Base-by-base conservation (phyloP, 2,329 filamentous ascomycete species). In the Ceratocystis cubensis region DNA sequence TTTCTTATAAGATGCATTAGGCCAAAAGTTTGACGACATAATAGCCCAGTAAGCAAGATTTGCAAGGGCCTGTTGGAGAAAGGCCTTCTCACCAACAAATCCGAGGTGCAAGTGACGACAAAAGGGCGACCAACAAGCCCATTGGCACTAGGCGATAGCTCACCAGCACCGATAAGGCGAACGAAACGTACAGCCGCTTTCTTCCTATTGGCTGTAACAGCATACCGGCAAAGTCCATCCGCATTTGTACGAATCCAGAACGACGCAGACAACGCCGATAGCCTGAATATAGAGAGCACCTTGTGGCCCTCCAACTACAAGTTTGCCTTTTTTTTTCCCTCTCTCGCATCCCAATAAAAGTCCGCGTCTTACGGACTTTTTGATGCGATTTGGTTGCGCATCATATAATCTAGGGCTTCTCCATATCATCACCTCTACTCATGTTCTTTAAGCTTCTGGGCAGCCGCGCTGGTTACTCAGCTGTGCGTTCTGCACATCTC, bases 381-480 rank as follows among this genome's bases (percentile, higher is more conserved):
- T 44, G 64, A 59, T 61, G 64, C 64, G 53, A 45, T 25, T 5
- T 65, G 41, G 7, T 62, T 66, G 57, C 65, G 65, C 53, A 45
- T 63, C 15, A 56, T 50, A 53, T 25, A 45, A 48, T 61, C 17
- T 53, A 66, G 56, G 50, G 17, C 44, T 64, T 61, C 46, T 61
- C 53, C 13, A 61, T 25, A 61, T 61, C 56, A 20, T 20, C 59
- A 59, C 37, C 44, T 64, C 41, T 50, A 61, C 48, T 57, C 62
- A 68, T 68, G 66, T 66, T 68, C 28, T 25, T 53, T 50, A 63
- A 64, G 62, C 37, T 50, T 10, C 63, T 65, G 25, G 45, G 37
- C 28, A 63, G 64, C 48, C 80, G 83, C 75, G 82, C 82, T 76
- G 80, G 79, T 73, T 75, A 77, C 71, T 79, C 79, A 72, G 79